These are phyloP conservation scores for Syzygium aqueum DNA, from an alignment of 345 rosid species.

Conservation along the genomic window DNA sequence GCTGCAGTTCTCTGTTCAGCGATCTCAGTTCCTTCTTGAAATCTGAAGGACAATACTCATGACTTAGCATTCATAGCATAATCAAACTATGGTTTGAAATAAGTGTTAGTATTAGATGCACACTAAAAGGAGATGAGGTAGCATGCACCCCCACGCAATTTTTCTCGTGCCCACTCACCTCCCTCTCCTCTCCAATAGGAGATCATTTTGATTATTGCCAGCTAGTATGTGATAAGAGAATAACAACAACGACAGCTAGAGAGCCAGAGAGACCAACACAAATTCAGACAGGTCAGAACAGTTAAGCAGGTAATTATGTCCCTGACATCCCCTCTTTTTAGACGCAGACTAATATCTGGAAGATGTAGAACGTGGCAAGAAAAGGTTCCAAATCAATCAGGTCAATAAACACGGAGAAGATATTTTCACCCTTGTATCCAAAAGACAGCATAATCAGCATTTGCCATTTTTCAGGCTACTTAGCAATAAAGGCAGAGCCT, in stretches of 20 bases:
- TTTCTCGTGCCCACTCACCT: neutral
- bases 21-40: slow-evolving; percentile 75
- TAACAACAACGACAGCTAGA: neutral
- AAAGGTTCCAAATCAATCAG: neutral
- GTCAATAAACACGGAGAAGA: neutral
- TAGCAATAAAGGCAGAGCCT: neutral
- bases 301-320: neutral
- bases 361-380: neutral
- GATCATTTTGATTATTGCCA: neutral
- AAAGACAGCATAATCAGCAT: neutral
- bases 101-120: neutral
- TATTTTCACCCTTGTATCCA: neutral
- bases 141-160: neutral
- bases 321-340: neutral
- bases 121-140: neutral
- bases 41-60: slow-evolving; percentile 26
- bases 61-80: neutral
- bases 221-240: neutral
- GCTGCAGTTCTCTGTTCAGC: slow-evolving; percentile 77
- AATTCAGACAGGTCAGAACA: neutral
- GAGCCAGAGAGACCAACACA: neutral
- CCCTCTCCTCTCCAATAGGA: neutral
- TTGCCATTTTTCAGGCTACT: neutral
- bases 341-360: neutral
- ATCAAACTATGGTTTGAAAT: neutral